These are phyloP conservation scores for Astraeus odoratus DNA, from an alignment of 768 basidiomycete species.

Conservation along the genomic window DNA sequence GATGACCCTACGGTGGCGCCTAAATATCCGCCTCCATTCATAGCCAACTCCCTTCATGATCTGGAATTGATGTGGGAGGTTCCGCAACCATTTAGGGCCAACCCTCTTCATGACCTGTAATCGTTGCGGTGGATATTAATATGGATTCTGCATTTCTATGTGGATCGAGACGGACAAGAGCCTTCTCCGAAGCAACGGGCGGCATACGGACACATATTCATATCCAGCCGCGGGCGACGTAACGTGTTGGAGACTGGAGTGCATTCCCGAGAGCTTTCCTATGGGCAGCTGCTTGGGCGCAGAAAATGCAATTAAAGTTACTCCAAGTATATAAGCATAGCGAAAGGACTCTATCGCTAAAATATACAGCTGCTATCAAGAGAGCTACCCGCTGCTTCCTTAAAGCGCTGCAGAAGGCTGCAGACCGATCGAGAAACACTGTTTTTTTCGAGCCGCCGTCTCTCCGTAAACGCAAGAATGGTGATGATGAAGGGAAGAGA, in stretches of 20 bases:
- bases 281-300: constrained; percentile 5
- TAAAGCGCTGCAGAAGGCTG: background rate
- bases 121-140: background rate
- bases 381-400: background rate
- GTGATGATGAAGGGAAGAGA: background rate
- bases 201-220: background rate
- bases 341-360: background rate
- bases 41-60: background rate
- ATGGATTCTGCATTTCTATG: background rate
- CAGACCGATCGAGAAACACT: background rate
- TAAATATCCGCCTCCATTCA: too few relatives aligned
- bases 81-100: background rate
- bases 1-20: too few relatives aligned
- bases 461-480: background rate
- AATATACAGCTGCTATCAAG: constrained; percentile 8
- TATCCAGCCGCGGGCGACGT: background rate
- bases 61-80: background rate
- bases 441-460: background rate
- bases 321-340: background rate
- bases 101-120: background rate
- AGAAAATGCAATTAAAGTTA: background rate
- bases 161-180: background rate
- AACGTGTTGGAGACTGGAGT: background rate
- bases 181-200: background rate
- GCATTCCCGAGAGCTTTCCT: background rate